Evolutionary conservation across 768 basidiomycete species (phyloP), one percentile per base, ranked within the genome.

Genomic region (Pleurotus salmoneostramineus): DNA sequence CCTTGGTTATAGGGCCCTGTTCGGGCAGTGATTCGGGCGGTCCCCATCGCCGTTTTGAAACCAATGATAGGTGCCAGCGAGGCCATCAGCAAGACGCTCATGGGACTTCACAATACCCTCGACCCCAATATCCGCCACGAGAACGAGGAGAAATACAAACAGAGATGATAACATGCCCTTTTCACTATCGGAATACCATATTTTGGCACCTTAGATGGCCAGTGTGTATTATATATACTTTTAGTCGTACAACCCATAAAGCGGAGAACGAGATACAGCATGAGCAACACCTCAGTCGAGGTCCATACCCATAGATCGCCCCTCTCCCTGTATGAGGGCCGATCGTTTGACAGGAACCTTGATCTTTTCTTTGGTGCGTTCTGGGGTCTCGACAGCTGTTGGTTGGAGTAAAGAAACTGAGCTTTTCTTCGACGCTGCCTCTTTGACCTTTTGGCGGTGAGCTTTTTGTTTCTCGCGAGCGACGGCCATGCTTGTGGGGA

Each of bases 21-120:
- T 17, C 89, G 88, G 57, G 91, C 96, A 21, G 95, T 99, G 31
- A 91, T 98, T 60, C 87, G 97, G 31, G 97, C 97, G 32, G 94
- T 98, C 8, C 97, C 97, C 5, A 95, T 98, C 58, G 97, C 97
- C 0, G 95, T 99, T 8, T 74, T 99, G 63, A 95, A 93, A 65
- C 95, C 97, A 1, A 96, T 97, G 93, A 99, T 98, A 58, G 97
- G 97, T 3, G 95, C 95, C 3, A 93, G 89, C 50, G 96, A 97
- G 72, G 97, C 97, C 2, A 89, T 98, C 59, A 89, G 93, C 74
- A 95, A 98, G 77, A 95, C 96, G 0, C 74, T 98, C 37, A 81
- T 98, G 56, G 97, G 97, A 6, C 78, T 99, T 40, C 89, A 95
- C 64, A 98, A 98, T 69, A 83, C 93, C 47, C 74, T 99, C 65